phyloP scores from a whole-genome alignment of 1,139 yeast species.

The Magnusiomyces sp. region DNA sequence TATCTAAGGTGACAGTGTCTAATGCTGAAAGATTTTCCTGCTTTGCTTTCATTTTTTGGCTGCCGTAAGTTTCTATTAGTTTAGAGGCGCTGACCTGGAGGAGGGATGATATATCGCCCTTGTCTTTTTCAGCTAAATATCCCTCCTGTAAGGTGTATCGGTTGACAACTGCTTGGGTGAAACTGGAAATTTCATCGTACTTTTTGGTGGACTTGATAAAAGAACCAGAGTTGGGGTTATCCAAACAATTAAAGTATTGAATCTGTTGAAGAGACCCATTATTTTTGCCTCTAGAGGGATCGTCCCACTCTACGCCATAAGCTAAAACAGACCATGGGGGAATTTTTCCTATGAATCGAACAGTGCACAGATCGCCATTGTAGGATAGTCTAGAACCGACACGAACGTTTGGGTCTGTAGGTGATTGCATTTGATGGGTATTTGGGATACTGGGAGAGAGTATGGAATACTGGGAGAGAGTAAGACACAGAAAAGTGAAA shows the following conservation, averaged over 20 bases:
- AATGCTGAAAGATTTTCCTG: conserved; percentile 44
- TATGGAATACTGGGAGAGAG: too few species aligned
- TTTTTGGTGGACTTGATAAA: conserved; percentile 47
- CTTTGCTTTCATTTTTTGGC: conserved; percentile 43
- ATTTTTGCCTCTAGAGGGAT: conserved; percentile 48
- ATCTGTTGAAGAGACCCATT: conserved; percentile 42
- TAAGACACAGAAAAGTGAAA: too few species aligned
- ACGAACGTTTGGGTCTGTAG: too few species aligned
- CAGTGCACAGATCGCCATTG: conserved; percentile 49
- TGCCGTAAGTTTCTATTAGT: conserved; percentile 53
- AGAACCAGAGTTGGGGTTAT: conserved; percentile 44
- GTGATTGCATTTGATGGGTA: too few species aligned
- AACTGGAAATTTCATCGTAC: conserved; percentile 23
- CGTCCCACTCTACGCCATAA: conserved; percentile 85
- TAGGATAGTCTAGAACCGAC: conserved; percentile 42
- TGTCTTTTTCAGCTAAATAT: too few species aligned
- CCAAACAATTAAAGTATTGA: conserved; percentile 37
- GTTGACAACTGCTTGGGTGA: too few species aligned
- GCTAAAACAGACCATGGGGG: conserved; percentile 58
- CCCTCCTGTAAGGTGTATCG: too few species aligned
- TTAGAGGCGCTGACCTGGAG: conserved; percentile 38
- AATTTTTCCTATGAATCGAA: conserved; percentile 52
- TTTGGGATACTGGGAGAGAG: too few species aligned
- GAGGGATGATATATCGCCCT: too few species aligned
- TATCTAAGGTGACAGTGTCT: conserved; percentile 43